Base-by-base conservation (phyloP, 2,329 filamentous ascomycete genomes). In the Chrysosphaeria jannelii region DNA sequence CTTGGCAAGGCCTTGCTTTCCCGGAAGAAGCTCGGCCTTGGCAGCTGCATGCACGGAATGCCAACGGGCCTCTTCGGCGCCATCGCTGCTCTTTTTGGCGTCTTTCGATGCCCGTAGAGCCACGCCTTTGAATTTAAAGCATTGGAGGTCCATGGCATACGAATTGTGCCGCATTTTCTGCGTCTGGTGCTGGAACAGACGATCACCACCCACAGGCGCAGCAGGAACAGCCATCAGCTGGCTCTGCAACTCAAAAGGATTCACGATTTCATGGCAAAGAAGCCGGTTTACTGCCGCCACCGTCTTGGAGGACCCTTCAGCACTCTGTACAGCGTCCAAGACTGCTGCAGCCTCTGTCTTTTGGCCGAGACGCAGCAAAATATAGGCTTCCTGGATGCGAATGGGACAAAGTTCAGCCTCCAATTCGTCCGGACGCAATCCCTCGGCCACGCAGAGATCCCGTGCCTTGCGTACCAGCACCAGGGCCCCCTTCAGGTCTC, bases 341-440 rank as follows among this genome's bases (percentile, higher is more conserved):
- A 78, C 37, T 20, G 56, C 49, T 23, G 55, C 49, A 0, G 71
- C 71, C 33, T 78, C 66, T 13, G 61, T 53, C 10, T 49, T 36
- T 34, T 66, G 66, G 10, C 69, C 71, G 29, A 71, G 40, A 31
- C 57, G 61, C 3, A 57, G 55, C 27, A 71, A 52, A 2, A 75
- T 66, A 34, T 69, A 79, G 13, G 70, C 56, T 35, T 75, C 66
- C 41, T 85, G 75, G 13, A 74, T 57, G 15, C 65, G 50, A 27
- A 88, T 78, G 7, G 74, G 69, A 14, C 72, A 47, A 31, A 78
- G 45, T 42, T 88, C 74, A 0, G 57, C 53, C 38, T 58, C 53
- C 46, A 72, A 78, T 32, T 85, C 74, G 24, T 69, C 65, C 5
- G 72, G 62, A 10, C 50, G 54, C 28, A 81, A 44, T 28, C 81